Conservation (phyloP, 495 filamentous ascomycete genomes). For the Penicillium robsamsonii region DNA sequence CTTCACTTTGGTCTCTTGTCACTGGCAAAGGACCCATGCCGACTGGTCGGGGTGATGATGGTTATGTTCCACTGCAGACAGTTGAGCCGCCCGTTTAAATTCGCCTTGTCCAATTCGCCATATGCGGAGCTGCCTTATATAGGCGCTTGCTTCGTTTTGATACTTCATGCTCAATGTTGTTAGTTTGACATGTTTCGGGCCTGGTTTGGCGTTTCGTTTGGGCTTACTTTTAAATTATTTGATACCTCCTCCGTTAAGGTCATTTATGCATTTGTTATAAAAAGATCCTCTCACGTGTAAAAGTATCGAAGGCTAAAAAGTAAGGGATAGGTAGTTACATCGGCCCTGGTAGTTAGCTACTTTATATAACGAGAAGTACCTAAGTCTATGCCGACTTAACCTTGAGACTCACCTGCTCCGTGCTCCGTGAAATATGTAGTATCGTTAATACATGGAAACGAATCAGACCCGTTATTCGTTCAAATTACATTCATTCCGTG, state of each 20-base stretch:
- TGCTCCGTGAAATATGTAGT: too few species aligned
- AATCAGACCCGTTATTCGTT: background rate
- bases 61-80: slow-evolving; percentile 46
- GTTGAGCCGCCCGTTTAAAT: slow-evolving; percentile 39
- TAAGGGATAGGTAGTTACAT: background rate
- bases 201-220: background rate
- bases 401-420: too few species aligned
- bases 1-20: slow-evolving; percentile 28
- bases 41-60: slow-evolving; percentile 31
- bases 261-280: slow-evolving; percentile 1
- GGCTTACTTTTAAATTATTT: slow-evolving; percentile 7
- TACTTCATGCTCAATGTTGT: background rate
- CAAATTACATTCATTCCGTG: too few species aligned
- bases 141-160: background rate
- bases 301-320: background rate
- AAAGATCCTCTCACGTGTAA: background rate
- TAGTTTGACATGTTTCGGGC: background rate
- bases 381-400: too few species aligned
- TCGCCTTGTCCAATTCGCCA: background rate
- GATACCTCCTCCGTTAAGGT: slow-evolving; percentile 18
- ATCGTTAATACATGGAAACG: too few species aligned
- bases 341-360: too few species aligned
- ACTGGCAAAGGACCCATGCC: slow-evolving; percentile 28
- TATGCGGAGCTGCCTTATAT: background rate
- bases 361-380: too few species aligned